These are phyloP conservation scores for Populus alba DNA, from an alignment of 345 rosid species.

Conservation along the genomic window DNA sequence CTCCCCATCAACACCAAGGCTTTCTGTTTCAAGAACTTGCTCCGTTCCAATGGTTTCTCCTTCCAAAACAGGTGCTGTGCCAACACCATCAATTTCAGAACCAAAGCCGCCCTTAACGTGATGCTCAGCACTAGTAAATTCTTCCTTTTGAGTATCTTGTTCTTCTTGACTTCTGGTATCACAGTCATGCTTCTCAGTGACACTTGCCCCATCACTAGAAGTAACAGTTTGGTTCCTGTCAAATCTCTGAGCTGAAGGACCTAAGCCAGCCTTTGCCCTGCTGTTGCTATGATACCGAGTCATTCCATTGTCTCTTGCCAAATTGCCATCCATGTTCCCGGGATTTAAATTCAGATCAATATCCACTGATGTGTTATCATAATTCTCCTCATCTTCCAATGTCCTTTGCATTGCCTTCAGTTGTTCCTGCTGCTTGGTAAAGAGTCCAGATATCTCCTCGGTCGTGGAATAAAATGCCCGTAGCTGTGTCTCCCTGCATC, in stretches of 20 bases:
- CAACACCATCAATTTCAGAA: conserved; percentile 69
- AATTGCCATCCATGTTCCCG: conserved; percentile 25
- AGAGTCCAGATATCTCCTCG: conserved; percentile 70
- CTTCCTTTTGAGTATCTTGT: conserved; percentile 79
- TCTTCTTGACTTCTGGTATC: conserved; percentile 62
- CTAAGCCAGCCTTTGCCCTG: conserved; percentile 45
- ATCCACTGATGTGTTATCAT: conserved; percentile 69
- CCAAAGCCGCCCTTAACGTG: conserved; percentile 68
- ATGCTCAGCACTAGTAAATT: conserved; percentile 49
- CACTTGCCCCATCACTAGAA: conserved; percentile 69
- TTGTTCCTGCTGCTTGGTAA: conserved; percentile 94
- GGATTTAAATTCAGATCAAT: conserved; percentile 47
- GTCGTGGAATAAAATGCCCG: conserved; percentile 95
- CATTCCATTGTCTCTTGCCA: conserved; percentile 32
- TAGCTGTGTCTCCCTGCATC: conserved; percentile 85
- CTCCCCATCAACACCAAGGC: conserved; percentile 47
- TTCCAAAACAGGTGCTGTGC: conserved; percentile 51
- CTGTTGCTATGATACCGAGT: conserved; percentile 22
- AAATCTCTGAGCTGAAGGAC: conserved; percentile 49
- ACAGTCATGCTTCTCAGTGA: conserved; percentile 85
- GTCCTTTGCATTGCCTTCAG: conserved; percentile 90
- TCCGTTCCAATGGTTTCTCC: conserved; percentile 68
- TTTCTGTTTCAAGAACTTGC: conserved; percentile 74
- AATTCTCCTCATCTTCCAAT: conserved; percentile 88
- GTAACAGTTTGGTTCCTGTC: conserved; percentile 33